Evolutionary conservation across 441 rosid genomes (phyloP), one percentile per base, ranked within the genome.

Genomic region (Bruguiera hainesii): DNA sequence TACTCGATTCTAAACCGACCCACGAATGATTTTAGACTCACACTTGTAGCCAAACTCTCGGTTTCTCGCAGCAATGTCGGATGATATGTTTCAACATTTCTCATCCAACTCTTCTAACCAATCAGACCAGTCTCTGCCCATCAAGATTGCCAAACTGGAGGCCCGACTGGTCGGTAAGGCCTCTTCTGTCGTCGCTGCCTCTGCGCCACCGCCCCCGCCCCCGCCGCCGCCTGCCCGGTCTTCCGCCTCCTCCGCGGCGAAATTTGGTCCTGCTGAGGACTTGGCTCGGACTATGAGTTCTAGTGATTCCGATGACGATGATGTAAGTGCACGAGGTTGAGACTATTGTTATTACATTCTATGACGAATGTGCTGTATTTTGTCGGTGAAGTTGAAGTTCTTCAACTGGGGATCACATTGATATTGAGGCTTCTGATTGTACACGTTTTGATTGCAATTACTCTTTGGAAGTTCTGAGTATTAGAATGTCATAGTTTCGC

Each of bases 111-210:
- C 99, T 21, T 95, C 99, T 0, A 95, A 95, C 79, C 98, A 84
- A 75, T 95, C 99, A 23, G 98, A 95, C 86, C 90, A 89, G 67
- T 95, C 98, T 59, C 57, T 91, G 39, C 98, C 98, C 69, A 86
- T 88, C 66, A 95, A 95, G 79, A 85, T 95, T 71, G 99, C 99
- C 28, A 95, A 95, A 85, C 99, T 95, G 48, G 99, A 95, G 81
- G 99, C 99, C 58, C 99, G 99, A 35, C 71, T 95, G 84, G 89
- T 84, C 19, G 97, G 99, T n/a, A 95, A 89, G 81, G 76, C 85
- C 23, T 66, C 89, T 59, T 74, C 85, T 10, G 67, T 76, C 35
- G 61, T 76, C 67, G 51, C 85, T 60, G 42, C 79, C 20, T 37
- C 83, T 30, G 21, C 71, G 29, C 79, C 52, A 13, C 77, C 59